Evolutionary conservation across 768 basidiomycete genomes (phyloP).

Genomic region (Mycena galopus): DNA sequence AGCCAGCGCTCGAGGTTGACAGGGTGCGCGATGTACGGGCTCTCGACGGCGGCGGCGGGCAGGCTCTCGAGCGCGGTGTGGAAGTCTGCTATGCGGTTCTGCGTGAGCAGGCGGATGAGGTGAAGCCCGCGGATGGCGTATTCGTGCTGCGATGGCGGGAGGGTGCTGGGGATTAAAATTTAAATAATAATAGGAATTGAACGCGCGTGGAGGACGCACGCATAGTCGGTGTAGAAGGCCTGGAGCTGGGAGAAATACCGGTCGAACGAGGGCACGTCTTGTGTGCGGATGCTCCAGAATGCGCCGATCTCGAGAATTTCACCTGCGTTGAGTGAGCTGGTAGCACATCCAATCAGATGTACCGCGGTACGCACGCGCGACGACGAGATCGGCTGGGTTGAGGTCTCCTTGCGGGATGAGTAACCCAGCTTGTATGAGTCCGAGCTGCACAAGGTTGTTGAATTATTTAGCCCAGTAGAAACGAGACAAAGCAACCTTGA

Average conservation of each 20-base stretch:
- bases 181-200: neutral
- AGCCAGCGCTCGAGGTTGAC: slow-evolving; percentile 96
- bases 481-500: slow-evolving; percentile 69
- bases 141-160: slow-evolving; percentile 89
- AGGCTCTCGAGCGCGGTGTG: slow-evolving; percentile 96
- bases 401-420: slow-evolving; percentile 78
- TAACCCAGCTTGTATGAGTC: slow-evolving; percentile 81
- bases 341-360: neutral
- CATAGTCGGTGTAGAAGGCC: slow-evolving; percentile 90
- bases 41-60: slow-evolving; percentile 75
- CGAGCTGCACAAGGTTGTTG: slow-evolving; percentile 62
- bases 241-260: slow-evolving; percentile 94
- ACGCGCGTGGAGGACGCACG: slow-evolving; percentile 52
- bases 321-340: slow-evolving; percentile 59
- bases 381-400: slow-evolving; percentile 74
- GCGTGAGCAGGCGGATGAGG: slow-evolving; percentile 93
- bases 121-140: slow-evolving; percentile 92
- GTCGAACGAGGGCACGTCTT: slow-evolving; percentile 93
- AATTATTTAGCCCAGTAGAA: neutral
- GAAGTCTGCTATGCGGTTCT: slow-evolving; percentile 97
- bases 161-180: slow-evolving; percentile 60
- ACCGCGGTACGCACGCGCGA: slow-evolving; percentile 75
- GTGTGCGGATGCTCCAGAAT: slow-evolving; percentile 90
- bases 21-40: slow-evolving; percentile 85
- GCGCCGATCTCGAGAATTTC: slow-evolving; percentile 97